Percentiles rank a stretch among this genome's conserved stretches.
Conservation (phyloP, 1,284 basidiomycete genomes). For the Cutaneotrichosporon dermatis region DNA sequence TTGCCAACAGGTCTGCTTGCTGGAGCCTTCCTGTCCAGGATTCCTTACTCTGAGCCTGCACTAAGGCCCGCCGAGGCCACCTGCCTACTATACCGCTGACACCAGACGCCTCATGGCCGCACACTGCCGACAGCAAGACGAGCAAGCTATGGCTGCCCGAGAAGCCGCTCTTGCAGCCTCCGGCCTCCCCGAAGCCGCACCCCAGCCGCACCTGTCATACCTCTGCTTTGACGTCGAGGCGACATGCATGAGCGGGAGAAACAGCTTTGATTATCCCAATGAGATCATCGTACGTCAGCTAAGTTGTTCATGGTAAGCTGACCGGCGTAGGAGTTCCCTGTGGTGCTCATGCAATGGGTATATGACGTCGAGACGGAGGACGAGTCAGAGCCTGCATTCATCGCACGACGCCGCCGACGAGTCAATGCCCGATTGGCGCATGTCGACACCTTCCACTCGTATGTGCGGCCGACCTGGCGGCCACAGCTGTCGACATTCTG, state of each 20-base stretch:
- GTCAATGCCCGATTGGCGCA: constrained; percentile 17
- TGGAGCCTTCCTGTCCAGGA: no score
- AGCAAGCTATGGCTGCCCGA: not conserved
- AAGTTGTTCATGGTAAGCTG: not conserved
- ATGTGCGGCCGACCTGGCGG: constrained; percentile 80
- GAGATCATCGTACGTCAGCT: constrained; percentile 71
- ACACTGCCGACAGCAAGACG: not conserved
- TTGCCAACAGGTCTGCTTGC: no score
- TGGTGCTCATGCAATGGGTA: constrained; percentile 78
- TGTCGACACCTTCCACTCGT: constrained; percentile 71
- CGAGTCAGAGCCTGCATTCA: not conserved
- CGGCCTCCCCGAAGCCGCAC: not conserved
- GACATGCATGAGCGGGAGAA: constrained; percentile 66
- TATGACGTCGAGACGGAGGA: constrained; percentile 51
- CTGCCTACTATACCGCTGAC: no score
- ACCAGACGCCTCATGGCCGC: constrained; percentile 17
- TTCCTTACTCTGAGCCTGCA: no score
- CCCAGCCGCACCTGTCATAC: constrained; percentile 46
- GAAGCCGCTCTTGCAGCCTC: not conserved
- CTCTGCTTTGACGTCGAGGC: constrained; percentile 68
- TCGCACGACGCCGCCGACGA: not conserved
- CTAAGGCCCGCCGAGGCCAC: no score
- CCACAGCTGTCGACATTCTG: constrained; percentile 80
- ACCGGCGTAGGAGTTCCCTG: constrained; percentile 47
- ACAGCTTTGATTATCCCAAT: constrained; percentile 70